Evolutionary conservation across 371 early-diverging fungal species (phyloP), one percentile per base, ranked within the genome.

Genomic region (Chytridiales sp.): DNA sequence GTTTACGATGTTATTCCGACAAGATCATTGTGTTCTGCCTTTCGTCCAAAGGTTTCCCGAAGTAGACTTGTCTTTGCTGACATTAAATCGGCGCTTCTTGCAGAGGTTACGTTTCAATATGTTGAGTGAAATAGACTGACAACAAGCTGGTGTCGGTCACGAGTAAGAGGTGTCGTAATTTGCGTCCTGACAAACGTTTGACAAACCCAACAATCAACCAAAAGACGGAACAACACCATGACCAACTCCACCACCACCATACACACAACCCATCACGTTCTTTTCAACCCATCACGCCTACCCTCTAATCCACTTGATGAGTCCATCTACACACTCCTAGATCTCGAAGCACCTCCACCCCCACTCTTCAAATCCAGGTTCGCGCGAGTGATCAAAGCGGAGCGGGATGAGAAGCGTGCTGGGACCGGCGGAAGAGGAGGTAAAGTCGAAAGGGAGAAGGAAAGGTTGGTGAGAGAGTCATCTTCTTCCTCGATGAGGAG

Each of bases 271-370:
- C 39, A 19, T 3, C n/a, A 39, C 5, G 2, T 17, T 30, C 17
- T 24, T 11, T 36, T 15, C 26, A 26, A 50, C 36, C 21, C 46
- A 46, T 15, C 19, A 31, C 46, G 66, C 15, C 62, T 74, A 38
- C 74, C 70, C n/a, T 35, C 48, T 4, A 67, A 69, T 47, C 69
- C 70, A 15, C 56, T 69, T 8, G 66, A 72, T 36, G 75, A 74
- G 46, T 66, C 65, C 49, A 70, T 74, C 44, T 70, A 74, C 58
- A 58, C 64, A 49, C 61, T 74, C 47, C 66, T 74, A 38, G 59
- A 56, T 41, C 27, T 29, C 31, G 64, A 64, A 6, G 59, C 65
- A 30, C 50, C 56, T 1, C 62, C 67, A 35, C 62, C 66, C 13
- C 66, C 59, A 19, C 61, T 66, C 24, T 69, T 64, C 59, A 47